These are phyloP conservation scores for Fusarium denticulatum DNA, from an alignment of 2,329 filamentous ascomycete species.

Conservation along the genomic window DNA sequence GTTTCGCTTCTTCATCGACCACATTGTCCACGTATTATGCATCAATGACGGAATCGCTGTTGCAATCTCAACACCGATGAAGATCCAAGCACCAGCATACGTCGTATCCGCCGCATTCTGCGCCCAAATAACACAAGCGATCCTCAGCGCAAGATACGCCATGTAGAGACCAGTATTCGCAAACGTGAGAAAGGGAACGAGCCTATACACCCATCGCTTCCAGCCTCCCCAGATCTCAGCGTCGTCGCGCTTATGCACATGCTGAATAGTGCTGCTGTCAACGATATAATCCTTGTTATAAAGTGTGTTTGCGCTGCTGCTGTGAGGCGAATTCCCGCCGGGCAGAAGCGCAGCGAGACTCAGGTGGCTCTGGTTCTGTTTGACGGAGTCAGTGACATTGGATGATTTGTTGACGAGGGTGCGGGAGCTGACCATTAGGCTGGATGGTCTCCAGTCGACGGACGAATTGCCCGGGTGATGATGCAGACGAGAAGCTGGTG, in stretches of 20 bases:
- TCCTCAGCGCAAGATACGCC: slow-evolving; percentile 60
- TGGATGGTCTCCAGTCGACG: slow-evolving; percentile 45
- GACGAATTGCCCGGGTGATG: slow-evolving; percentile 38
- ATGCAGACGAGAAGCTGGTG: slow-evolving; percentile 27
- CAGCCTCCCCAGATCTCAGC: slow-evolving; percentile 57
- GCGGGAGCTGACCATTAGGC: slow-evolving; percentile 40
- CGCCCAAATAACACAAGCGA: slow-evolving; percentile 62
- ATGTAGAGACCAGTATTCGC: slow-evolving; percentile 56
- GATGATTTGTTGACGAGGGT: slow-evolving; percentile 24
- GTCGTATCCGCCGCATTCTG: slow-evolving; percentile 53
- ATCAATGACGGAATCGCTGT: slow-evolving; percentile 64
- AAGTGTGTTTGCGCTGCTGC: slow-evolving; percentile 40
- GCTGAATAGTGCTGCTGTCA: slow-evolving; percentile 48
- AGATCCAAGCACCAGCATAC: slow-evolving; percentile 65
- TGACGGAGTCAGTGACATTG: slow-evolving; percentile 35
- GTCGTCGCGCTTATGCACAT: slow-evolving; percentile 56
- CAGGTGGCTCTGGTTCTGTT: slow-evolving; percentile 55
- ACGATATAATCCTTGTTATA: slow-evolving; percentile 46
- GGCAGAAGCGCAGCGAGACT: slow-evolving; percentile 54
- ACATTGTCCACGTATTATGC: slow-evolving; percentile 68
- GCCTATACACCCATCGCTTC: slow-evolving; percentile 52
- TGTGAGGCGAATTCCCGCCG: slow-evolving; percentile 23
- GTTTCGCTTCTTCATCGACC: slow-evolving; percentile 63
- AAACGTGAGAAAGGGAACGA: slow-evolving; percentile 53
- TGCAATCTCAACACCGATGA: slow-evolving; percentile 64